Percentiles rank a stretch among this genome's conserved stretches.
These are phyloP conservation scores for Fusarium sambucinum DNA, from an alignment of 2,329 filamentous ascomycete genomes.

Conservation along the genomic window DNA sequence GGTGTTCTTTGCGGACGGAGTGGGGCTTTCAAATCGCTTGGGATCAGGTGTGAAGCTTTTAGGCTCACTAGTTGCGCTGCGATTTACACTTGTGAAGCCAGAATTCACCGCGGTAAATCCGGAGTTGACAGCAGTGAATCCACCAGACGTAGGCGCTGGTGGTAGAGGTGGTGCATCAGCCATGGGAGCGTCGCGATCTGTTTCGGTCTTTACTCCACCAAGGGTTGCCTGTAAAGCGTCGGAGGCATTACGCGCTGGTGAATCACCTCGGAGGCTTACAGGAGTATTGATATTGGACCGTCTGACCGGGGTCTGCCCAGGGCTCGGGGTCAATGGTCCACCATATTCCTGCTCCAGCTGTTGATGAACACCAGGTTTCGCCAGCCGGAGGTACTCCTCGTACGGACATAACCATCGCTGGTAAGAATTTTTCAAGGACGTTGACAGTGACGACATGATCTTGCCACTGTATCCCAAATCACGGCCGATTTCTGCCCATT, in stretches of 20 bases:
- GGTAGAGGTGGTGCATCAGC: conserved; percentile 57
- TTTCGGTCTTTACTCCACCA: conserved; percentile 59
- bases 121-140: conserved; percentile 58
- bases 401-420: conserved; percentile 97
- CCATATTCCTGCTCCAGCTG: conserved; percentile 94
- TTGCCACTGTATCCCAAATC: conserved; percentile 98
- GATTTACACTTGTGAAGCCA: conserved; percentile 76
- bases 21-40: conserved; percentile 71
- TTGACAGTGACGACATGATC: conserved; percentile 99
- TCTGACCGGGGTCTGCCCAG: conserved; percentile 77
- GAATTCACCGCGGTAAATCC: conserved; percentile 79
- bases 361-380: conserved; percentile 96
- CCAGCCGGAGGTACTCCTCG: conserved; percentile 90
- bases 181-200: conserved; percentile 63
- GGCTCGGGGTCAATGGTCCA: conserved; percentile 85
- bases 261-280: conserved; percentile 70
- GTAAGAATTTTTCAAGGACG: conserved; percentile 97
- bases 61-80: conserved; percentile 57
- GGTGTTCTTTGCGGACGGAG: conserved; percentile 72
- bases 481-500: conserved; percentile 98
- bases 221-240: conserved; percentile 65
- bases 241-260: conserved; percentile 71
- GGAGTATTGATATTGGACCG: conserved; percentile 71
- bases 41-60: conserved; percentile 72
- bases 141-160: conserved; percentile 56